phyloP scores from a whole-genome alignment of 768 basidiomycete species.

The Naganishia onofrii region DNA sequence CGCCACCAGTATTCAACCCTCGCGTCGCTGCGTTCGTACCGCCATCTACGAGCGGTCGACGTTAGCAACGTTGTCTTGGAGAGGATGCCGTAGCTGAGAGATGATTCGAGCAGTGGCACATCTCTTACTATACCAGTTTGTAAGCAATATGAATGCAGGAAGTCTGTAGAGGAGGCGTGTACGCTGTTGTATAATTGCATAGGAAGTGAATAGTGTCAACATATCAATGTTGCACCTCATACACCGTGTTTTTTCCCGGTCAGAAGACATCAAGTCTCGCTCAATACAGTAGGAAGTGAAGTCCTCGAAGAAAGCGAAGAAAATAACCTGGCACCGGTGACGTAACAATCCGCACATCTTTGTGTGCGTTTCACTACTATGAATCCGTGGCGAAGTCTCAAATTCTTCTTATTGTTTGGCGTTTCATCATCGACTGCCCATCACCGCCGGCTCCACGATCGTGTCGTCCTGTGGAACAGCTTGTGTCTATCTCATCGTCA shows the following conservation, averaged over 20 bases:
- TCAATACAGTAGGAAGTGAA: too few species aligned
- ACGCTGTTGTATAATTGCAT: slow-evolving; percentile 2
- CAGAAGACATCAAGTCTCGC: too few species aligned
- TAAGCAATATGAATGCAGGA: background rate
- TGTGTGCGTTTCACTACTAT: slow-evolving; percentile 12
- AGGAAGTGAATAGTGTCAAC: background rate
- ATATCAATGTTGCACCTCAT: background rate
- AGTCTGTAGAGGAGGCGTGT: background rate
- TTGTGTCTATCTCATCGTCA: too few species aligned
- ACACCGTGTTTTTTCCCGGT: too few species aligned
- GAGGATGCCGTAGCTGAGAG: too few species aligned
- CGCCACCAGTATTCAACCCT: slow-evolving; percentile 14
- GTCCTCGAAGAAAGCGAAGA: too few species aligned
- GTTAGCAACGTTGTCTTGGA: too few species aligned
- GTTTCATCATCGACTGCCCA: background rate
- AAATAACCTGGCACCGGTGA: background rate
- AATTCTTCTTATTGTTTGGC: background rate
- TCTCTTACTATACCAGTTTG: background rate
- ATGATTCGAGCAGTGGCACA: too few species aligned
- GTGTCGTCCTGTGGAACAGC: too few species aligned
- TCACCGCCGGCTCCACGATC: background rate
- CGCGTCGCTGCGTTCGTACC: slow-evolving; percentile 1
- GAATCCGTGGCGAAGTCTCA: background rate
- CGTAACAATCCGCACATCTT: background rate
- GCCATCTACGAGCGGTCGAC: background rate